Evolutionary conservation across 2,329 filamentous ascomycete genomes (phyloP), one percentile per base, ranked within the genome.

Genomic region (Colletotrichum tanaceti): DNA sequence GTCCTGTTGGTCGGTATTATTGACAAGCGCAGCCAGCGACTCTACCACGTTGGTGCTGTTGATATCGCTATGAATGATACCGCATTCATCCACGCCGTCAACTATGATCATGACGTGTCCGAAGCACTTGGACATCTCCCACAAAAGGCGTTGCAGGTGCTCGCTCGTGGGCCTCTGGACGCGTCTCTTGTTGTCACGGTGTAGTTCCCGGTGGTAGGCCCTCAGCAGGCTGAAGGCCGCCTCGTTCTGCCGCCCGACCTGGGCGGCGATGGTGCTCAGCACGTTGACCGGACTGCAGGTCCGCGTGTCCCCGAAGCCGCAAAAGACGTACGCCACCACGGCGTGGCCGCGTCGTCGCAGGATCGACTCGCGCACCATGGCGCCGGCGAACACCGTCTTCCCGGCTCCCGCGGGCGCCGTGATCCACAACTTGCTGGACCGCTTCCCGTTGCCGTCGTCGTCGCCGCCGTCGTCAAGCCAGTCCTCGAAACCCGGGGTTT

Each of bases 391-490:
- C 0, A 43, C 41, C 1, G 58, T 65, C 16, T 54, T 65, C 1
- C 63, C 58, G 9, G 20, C n/a, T 20, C 63, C 63, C 0, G 58
- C 47, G 16, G 49, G 13, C 14, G 39, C 63, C 4, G 41, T 65
- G 41, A 65, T 16, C 49, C 49, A 61, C 10, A 65, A 14, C 0
- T 60, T 32, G n/a, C n/a, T n/a, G 3, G 39, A 41, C 2, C 47
- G 38, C 53, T 22, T 7, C 13, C 22, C 4, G 20, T n/a, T n/a
- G n/a, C n/a, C n/a, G n/a, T n/a, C n/a, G n/a, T n/a, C n/a, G n/a
- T n/a, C n/a, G n/a, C n/a, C n/a, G n/a, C n/a, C n/a, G n/a, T n/a
- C n/a, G n/a, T 1, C 9, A 13, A 47, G 35, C 57, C 49, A 65
- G 4, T 16, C 1, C 20, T 39, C 13, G 14, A 65, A 20, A 3